These are phyloP conservation scores for Alternaria dauci DNA, from an alignment of 2,329 filamentous ascomycete genomes.

Conservation along the genomic window DNA sequence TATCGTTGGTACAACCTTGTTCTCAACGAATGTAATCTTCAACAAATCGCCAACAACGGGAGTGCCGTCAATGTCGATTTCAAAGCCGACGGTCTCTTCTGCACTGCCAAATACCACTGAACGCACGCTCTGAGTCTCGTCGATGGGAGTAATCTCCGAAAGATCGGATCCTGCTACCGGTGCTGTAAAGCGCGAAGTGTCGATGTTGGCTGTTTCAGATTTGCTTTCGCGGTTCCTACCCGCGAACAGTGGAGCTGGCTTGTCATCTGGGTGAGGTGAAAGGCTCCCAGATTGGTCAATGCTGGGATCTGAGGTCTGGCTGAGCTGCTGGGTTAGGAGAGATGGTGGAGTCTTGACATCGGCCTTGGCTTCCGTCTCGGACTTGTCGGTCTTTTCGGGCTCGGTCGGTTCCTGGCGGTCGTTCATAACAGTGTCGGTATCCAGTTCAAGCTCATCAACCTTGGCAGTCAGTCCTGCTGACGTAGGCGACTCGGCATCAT, in stretches of 20 bases:
- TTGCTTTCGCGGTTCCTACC: slow-evolving; percentile 48
- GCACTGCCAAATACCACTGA: slow-evolving; percentile 48
- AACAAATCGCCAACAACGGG: slow-evolving; percentile 93
- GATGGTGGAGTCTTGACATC: slow-evolving; percentile 48
- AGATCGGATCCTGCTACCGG: slow-evolving; percentile 40
- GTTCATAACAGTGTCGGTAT: slow-evolving; percentile 64
- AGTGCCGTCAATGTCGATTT: slow-evolving; percentile 67
- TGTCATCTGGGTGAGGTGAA: slow-evolving; percentile 70
- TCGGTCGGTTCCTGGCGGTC: slow-evolving; percentile 36
- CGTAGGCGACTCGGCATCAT: slow-evolving; percentile 56
- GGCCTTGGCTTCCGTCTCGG: slow-evolving; percentile 36
- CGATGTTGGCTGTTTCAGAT: slow-evolving; percentile 38
- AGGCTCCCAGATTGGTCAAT: slow-evolving; percentile 44
- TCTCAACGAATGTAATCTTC: slow-evolving; percentile 95
- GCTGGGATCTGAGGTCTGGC: slow-evolving; percentile 38
- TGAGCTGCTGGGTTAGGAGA: slow-evolving; percentile 55
- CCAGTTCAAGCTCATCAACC: slow-evolving; percentile 66
- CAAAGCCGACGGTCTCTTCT: slow-evolving; percentile 56
- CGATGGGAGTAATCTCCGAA: slow-evolving; percentile 49
- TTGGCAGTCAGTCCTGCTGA: slow-evolving; percentile 63
- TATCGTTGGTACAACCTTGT: slow-evolving; percentile 94
- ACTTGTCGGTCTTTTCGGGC: slow-evolving; percentile 29
- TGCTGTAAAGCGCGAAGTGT: slow-evolving; percentile 41
- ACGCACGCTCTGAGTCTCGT: slow-evolving; percentile 44
- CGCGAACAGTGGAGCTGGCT: slow-evolving; percentile 71